Conservation (phyloP, 2,329 filamentous ascomycete genomes). For the Furcasterigmium sp. region DNA sequence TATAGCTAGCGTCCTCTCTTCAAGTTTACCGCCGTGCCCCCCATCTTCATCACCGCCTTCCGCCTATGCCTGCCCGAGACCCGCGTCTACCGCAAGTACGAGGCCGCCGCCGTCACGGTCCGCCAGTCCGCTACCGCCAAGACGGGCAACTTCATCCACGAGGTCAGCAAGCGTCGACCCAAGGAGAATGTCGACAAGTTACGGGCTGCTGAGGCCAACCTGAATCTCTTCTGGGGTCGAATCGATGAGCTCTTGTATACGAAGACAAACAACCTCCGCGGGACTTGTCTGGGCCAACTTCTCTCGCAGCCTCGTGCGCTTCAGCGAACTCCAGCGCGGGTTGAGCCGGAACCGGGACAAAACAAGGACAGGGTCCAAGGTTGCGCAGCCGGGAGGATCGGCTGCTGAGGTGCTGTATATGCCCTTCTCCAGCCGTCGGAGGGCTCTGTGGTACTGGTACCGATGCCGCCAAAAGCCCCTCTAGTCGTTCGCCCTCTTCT, state of each 20-base stretch:
- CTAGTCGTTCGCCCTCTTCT: too few relatives aligned
- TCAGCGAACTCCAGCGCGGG: constrained; percentile 44
- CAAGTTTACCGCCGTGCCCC: constrained; percentile 83
- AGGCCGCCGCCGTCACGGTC: constrained; percentile 58
- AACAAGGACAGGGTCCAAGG: constrained; percentile 1
- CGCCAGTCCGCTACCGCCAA: constrained; percentile 40
- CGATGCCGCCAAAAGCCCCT: too few relatives aligned
- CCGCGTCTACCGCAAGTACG: constrained; percentile 61
- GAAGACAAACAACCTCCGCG: constrained; percentile 11
- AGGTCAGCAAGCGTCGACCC: constrained; percentile 56
- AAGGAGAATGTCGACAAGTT: constrained; percentile 37
- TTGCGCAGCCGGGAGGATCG: background rate
- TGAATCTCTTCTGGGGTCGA: constrained; percentile 41
- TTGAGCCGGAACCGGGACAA: constrained; percentile 22
- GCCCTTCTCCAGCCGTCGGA: constrained; percentile 19
- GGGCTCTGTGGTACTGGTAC: too few relatives aligned
- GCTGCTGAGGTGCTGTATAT: constrained; percentile 6
- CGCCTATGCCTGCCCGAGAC: constrained; percentile 78
- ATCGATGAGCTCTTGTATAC: constrained; percentile 13
- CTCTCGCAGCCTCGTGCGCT: constrained; percentile 28
- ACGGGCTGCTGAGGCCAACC: constrained; percentile 36
- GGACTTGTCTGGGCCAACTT: constrained; percentile 19
- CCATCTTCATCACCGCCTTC: constrained; percentile 74
- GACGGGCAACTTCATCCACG: constrained; percentile 62
- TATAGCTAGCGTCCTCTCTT: constrained; percentile 81